Evolutionary conservation across 225 moss, liverwort and hornwort species (phyloP).

Genomic region (Marchantia paleacea): DNA sequence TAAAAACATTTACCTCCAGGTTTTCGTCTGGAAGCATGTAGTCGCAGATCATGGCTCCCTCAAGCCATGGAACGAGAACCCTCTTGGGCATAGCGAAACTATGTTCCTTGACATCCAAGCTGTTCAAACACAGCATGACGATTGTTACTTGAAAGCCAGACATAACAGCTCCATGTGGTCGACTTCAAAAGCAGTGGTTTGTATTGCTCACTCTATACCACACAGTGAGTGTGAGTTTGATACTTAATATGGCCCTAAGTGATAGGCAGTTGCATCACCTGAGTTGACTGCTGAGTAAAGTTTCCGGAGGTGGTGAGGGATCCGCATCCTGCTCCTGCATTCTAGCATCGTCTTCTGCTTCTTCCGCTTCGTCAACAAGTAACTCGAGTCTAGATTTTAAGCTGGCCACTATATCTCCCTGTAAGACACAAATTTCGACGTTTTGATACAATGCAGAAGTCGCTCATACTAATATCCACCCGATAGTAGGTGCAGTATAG

Average conservation of each 20-base stretch:
- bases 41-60: constrained; percentile 65
- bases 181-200: background rate
- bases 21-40: constrained; percentile 74
- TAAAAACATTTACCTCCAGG: constrained; percentile 43
- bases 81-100: constrained; percentile 65
- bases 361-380: constrained; percentile 83
- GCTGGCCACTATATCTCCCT: constrained; percentile 81
- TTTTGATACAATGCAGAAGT: background rate
- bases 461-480: background rate
- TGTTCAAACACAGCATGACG: constrained; percentile 19
- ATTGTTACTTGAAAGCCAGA: too few relatives aligned
- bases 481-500: background rate
- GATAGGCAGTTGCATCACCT: constrained; percentile 13
- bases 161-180: background rate
- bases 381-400: constrained; percentile 80
- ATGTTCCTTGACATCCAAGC: constrained; percentile 47
- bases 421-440: constrained; percentile 14
- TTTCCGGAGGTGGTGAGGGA: constrained; percentile 21
- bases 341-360: constrained; percentile 54
- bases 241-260: too few relatives aligned
- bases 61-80: constrained; percentile 82
- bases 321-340: constrained; percentile 27
- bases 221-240: too few relatives aligned
- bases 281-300: constrained; percentile 41
- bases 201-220: background rate